Conservation (phyloP, 345 rosid genomes). For the Populus nigra region DNA sequence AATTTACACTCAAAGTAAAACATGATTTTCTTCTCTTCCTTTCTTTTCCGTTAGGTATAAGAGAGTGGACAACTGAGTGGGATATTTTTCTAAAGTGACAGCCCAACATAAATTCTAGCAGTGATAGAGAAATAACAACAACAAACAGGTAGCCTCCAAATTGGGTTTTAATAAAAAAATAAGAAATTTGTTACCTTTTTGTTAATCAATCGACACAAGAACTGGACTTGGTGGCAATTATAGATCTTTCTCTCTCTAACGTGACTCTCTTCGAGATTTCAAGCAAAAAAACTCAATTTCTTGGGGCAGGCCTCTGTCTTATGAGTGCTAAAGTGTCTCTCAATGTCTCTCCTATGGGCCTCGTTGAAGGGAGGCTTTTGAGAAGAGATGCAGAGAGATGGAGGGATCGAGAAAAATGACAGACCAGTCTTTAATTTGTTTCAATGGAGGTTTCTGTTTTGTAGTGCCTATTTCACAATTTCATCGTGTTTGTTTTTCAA, state of each 20-base stretch:
- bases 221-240: background rate
- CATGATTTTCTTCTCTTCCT: background rate
- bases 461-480: no score
- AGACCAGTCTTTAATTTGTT: background rate
- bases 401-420: background rate
- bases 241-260: background rate
- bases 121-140: conserved; percentile 15
- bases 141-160: background rate
- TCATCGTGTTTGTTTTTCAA: no score
- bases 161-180: background rate
- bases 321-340: background rate
- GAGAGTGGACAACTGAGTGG: conserved; percentile 5
- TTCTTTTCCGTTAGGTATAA: conserved; percentile 15
- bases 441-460: background rate
- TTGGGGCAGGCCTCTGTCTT: background rate
- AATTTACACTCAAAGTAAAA: conserved; percentile 21
- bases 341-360: background rate
- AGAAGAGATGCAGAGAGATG: background rate
- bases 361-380: background rate
- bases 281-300: background rate
- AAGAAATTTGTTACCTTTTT: background rate
- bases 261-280: background rate
- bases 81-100: conserved; percentile 9
- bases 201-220: background rate
- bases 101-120: conserved; percentile 15